A percentile compares a stretch with the other conserved stretches of the same genome.
Evolutionary conservation across 2,329 filamentous ascomycete genomes (phyloP).

Genomic region (Trichoderma oligosporum): DNA sequence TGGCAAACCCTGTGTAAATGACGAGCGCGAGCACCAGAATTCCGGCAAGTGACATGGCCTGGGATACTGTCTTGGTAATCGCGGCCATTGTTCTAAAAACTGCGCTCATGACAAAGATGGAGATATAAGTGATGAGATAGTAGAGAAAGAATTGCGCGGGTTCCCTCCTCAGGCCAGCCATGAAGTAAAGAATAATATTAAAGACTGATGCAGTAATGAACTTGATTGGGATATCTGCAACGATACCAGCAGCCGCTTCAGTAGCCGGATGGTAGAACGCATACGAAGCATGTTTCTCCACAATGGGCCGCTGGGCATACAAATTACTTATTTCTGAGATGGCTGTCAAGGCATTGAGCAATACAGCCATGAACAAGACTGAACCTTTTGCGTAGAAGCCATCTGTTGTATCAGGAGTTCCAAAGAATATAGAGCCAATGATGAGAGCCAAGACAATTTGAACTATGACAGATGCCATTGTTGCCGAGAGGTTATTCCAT

Average conservation of each 20-base stretch:
- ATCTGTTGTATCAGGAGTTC: conserved; percentile 45
- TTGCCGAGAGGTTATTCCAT: conserved; percentile 49
- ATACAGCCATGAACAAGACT: conserved; percentile 56
- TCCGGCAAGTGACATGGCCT: conserved; percentile 52
- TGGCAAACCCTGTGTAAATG: conserved; percentile 57
- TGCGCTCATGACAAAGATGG: conserved; percentile 70
- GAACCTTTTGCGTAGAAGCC: conserved; percentile 54
- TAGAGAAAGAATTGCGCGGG: conserved; percentile 72
- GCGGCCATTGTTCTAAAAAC: conserved; percentile 72
- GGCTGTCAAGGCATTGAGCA: conserved; percentile 56
- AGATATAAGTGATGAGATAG: conserved; percentile 64
- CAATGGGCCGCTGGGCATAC: conserved; percentile 45
- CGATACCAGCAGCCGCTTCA: conserved; percentile 53
- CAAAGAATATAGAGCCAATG: conserved; percentile 58
- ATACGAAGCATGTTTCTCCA: conserved; percentile 47
- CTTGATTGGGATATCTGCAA: conserved; percentile 56
- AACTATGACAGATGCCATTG: conserved; percentile 42
- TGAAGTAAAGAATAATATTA: conserved; percentile 57
- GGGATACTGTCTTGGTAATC: conserved; percentile 61
- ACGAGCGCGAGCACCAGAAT: conserved; percentile 57
- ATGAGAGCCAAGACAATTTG: conserved; percentile 57
- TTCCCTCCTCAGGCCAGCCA: conserved; percentile 51
- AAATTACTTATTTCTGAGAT: conserved; percentile 52
- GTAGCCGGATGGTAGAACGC: conserved; percentile 50
- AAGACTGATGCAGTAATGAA: conserved; percentile 48